Conservation (phyloP, 2,329 filamentous ascomycete genomes). For the Coleophoma cylindrospora region DNA sequence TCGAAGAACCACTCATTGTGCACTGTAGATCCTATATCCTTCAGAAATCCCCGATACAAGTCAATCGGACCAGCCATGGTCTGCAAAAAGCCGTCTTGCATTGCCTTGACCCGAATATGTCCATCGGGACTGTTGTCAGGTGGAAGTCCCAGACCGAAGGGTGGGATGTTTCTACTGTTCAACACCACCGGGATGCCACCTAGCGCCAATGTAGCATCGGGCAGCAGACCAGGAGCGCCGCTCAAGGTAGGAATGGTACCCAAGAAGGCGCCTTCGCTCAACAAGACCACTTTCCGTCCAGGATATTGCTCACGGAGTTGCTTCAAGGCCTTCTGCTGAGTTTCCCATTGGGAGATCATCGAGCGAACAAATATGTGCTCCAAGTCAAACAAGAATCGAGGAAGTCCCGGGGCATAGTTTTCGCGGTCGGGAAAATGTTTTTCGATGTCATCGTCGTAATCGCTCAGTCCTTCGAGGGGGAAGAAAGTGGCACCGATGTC, state of each 20-base stretch:
- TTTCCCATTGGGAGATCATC: constrained; percentile 27
- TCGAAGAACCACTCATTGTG: constrained; percentile 18
- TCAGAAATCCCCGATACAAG: constrained; percentile 13
- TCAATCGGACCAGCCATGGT: constrained; percentile 1
- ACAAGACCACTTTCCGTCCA: constrained; percentile 33
- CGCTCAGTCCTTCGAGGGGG: constrained; percentile 18
- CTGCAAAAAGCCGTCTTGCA: constrained; percentile 18
- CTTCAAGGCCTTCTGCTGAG: constrained; percentile 30
- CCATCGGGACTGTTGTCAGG: constrained; percentile 32
- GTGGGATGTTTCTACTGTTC: constrained; percentile 32
- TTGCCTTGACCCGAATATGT: constrained; percentile 26
- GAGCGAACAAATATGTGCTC: constrained; percentile 28
- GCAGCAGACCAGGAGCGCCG: constrained; percentile 33
- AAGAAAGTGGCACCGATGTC: constrained; percentile 33
- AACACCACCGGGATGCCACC: constrained; percentile 31
- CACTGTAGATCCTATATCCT: constrained; percentile 22
- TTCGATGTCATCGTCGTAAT: constrained; percentile 19
- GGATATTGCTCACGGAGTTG: constrained; percentile 26
- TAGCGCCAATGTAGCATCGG: constrained; percentile 33
- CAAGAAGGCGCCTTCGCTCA: constrained; percentile 35
- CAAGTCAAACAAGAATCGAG: constrained; percentile 27
- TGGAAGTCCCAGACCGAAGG: constrained; percentile 32
- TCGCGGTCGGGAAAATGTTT: constrained; percentile 12
- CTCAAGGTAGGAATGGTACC: constrained; percentile 32
- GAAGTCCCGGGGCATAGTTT: constrained; percentile 15